Base-by-base conservation (phyloP, 2,329 filamentous ascomycete species). In the Plectosphaerella sp. region DNA sequence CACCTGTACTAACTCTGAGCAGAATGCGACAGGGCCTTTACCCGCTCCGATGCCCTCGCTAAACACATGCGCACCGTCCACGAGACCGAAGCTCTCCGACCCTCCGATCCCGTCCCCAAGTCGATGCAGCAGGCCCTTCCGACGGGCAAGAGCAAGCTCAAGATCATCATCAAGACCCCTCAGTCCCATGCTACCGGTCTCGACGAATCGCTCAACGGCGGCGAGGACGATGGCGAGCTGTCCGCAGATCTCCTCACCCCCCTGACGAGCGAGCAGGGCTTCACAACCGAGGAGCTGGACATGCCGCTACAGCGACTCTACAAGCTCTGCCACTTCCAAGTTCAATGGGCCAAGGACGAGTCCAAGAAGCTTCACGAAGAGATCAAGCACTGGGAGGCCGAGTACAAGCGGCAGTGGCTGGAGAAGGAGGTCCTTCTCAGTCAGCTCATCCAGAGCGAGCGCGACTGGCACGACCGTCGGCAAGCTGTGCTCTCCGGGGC, bases 41-140 rank as follows among this genome's bases (percentile, higher is more conserved):
- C 94, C 3, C 82, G 94, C 58, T 97, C 93, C 22, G 94, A 99
- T 64, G 94, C 94, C 12, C 79, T 99, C 0, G 91, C 93, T 2
- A 99, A 99, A 70, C 94, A 99, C 68, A 97, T 97, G 91, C 88
- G 94, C 61, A 97, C 94, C 15, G 92, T 99, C 37, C 94, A 99
- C 74, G 94, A 99, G 68, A 97, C 93, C 4, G 94, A 99, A 72
- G 89, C 91, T 15, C 78, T 96, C 20, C 86, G 90, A n/a, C 88
- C 89, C 5, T 85, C 83, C 15, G 85, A 92, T 64, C 84, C 87
- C 2, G 82, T 90, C 12, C 84, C 87, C 20, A 88, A 90, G 66
- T 84, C 84, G 53, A 80, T 83, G 74, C 41, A 43, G 11, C 82
- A 84, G 60, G 65, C 74, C 2, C 68, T 63, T 37, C 69, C 64